Evolutionary conservation across 2,329 filamentous ascomycete species (phyloP), one percentile per base, ranked within the genome.

Genomic region (Pseudocercospora eumusae): DNA sequence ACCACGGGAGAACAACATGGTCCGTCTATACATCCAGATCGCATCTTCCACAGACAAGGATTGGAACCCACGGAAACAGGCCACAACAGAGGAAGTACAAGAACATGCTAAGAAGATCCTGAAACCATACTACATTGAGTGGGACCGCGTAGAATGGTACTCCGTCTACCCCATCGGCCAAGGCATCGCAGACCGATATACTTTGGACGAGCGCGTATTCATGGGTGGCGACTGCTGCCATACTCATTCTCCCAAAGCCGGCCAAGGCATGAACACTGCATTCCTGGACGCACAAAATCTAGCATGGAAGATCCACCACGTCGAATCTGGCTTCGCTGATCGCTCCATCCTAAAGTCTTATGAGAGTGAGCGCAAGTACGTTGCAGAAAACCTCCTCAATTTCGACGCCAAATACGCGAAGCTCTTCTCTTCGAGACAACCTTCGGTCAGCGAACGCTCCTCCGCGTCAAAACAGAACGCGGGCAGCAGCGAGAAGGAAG

Each of bases 281-380:
- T 84, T 84, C 76, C 76, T 83, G 53, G 81, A 83, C 70, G 92
- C 92, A 0, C 85, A 92, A 63, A 98, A 97, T 75, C 82, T 98
- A 44, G 93, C 93, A 7, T 98, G 93, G 93, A 98, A 98, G 80
- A 90, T 97, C 56, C 93, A 96, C 74, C 87, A 90, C 36, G 93
- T 97, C 9, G 92, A 96, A 74, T 83, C 84, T 25, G 92, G 92
- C 11, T 91, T 96, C 68, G 91, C 92, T 0, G 79, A 87, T 28
- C 88, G 90, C 64, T 84, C 85, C 2, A 82, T 95, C 18, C 83
- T 98, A 56, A 85, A 87, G 64, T 95, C 93, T 0, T 98, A 97
- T 75, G 91, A 97, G 78, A 82, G 84, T 2, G 93, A 97, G 77
- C 88, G 93, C 61, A 93, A 91, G 74, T 83, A 89, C 60, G 88